These are phyloP conservation scores for Candida gorgasii DNA, from an alignment of 805 yeast species.

Conservation along the genomic window DNA sequence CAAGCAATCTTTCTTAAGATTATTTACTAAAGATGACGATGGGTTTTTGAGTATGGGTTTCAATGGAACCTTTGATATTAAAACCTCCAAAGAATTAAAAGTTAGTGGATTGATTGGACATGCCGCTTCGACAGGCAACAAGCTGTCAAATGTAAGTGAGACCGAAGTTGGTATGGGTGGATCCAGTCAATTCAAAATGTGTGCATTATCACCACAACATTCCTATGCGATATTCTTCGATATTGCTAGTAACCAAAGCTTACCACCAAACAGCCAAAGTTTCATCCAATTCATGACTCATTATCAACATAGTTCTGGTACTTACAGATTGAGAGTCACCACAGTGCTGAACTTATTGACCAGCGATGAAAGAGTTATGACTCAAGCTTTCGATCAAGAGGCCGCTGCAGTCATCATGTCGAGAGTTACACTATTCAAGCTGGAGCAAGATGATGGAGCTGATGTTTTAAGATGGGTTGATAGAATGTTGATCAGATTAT, in stretches of 20 bases:
- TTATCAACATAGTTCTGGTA: conserved; percentile 63
- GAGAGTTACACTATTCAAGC: conserved; percentile 79
- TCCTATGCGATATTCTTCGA: conserved; percentile 62
- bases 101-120: conserved; percentile 65
- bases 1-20: conserved; percentile 60
- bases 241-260: conserved; percentile 34
- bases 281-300: conserved; percentile 57
- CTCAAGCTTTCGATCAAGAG: conserved; percentile 63
- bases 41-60: conserved; percentile 52
- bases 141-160: conserved; percentile 79
- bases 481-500: conserved; percentile 46
- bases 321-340: conserved; percentile 60
- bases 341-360: conserved; percentile 50
- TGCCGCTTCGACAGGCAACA: conserved; percentile 57
- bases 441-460: conserved; percentile 79
- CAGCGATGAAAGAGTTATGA: conserved; percentile 41
- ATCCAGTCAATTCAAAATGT: conserved; percentile 83
- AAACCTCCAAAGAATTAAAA: conserved; percentile 50
- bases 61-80: conserved; percentile 61
- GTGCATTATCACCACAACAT: conserved; percentile 56
- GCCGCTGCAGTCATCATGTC: conserved; percentile 65
- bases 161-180: conserved; percentile 94
- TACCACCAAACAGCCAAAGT: conserved; percentile 29
- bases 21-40: conserved; percentile 39
- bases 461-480: conserved; percentile 95